Base-by-base conservation (phyloP, 805 yeast genomes). In the Candida nemodendra region DNA sequence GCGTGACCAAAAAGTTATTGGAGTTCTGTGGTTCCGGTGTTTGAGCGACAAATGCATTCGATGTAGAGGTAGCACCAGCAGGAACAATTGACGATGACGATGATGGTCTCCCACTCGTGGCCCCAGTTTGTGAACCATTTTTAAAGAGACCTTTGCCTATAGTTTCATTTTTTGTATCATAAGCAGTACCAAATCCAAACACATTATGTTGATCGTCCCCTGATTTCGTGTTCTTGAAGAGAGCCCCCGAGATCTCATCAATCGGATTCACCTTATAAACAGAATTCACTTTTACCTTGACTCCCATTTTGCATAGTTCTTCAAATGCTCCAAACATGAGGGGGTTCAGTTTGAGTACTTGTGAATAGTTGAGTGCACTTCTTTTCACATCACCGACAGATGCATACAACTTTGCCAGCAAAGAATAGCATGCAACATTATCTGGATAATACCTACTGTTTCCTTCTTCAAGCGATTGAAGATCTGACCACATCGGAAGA, bases 301-400 rank as follows among this genome's bases (percentile, higher is more conserved):
- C 86, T 9, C 95, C 93, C 63, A 83, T 65, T 32, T 71, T 69
- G 51, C 88, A 79, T 32, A 93, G 65, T 29, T 81, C 81, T 47
- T 81, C 87, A 46, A 87, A 80, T 0, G 96, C 88, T 55, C 88
- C 96, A 76, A 93, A 88, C 27, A 88, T 71, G 54, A 70, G 86
- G 13, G 95, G 96, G 56, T 93, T 85, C 45, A 71, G 62, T 42
- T 78, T 77, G 39, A 88, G 68, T 1, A 91, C 86, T 47, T 74
- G 77, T 0, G 86, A 72, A 56, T 81, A 85, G 51, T 78, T 75
- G 32, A 81, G 62, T 0, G 84, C 72, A 39, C 93, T 80, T 40
- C 81, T 79, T 47, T 78, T 75, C 4, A 66, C 54, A 53, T 84
- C 87, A 17, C 84, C 85, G 6, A 69, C 61, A 6, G 71, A 69